phyloP scores from a whole-genome alignment of 129 eudicot genomes.

The Escallonia herrerae region DNA sequence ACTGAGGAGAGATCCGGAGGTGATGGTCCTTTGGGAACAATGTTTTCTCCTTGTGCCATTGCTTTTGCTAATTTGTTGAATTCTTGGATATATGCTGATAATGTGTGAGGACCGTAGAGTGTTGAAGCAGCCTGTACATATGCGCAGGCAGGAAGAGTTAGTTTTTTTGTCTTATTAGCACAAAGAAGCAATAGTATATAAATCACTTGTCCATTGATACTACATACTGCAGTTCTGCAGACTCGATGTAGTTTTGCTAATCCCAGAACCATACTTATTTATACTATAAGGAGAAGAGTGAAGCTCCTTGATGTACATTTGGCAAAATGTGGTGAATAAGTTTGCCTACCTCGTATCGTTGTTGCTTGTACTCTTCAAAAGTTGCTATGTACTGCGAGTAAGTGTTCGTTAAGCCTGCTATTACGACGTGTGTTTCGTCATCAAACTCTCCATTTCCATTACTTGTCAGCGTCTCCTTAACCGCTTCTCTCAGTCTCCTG shows the following conservation, averaged over 20 bases:
- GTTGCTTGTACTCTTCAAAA: slow-evolving; percentile 53
- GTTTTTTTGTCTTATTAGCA: too few species aligned
- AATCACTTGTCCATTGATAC: too few species aligned
- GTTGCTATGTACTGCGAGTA: slow-evolving; percentile 60
- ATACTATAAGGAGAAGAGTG: slow-evolving; percentile 6
- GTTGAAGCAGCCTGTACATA: slow-evolving; percentile 58
- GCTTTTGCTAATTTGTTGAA: slow-evolving; percentile 60
- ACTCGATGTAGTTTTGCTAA: too few species aligned
- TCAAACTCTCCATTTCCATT: slow-evolving; percentile 41
- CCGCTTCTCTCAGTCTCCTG: slow-evolving; percentile 53
- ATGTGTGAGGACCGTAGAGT: slow-evolving; percentile 63
- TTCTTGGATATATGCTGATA: slow-evolving; percentile 68
- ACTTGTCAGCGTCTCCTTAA: slow-evolving; percentile 47
- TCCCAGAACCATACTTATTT: too few species aligned
- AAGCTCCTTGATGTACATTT: background rate
- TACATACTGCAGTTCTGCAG: too few species aligned
- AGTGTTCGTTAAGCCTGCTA: slow-evolving; percentile 63
- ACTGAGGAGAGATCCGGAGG: slow-evolving; percentile 60
- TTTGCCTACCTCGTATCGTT: slow-evolving; percentile 52
- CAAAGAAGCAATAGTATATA: too few species aligned
- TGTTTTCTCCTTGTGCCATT: slow-evolving; percentile 37
- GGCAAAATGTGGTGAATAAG: too few species aligned
- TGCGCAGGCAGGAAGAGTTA: background rate
- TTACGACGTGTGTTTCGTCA: slow-evolving; percentile 36
- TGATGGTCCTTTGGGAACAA: slow-evolving; percentile 26